Conservation (phyloP, 164 flowering plant genomes). For the Dillenia turbinata region DNA sequence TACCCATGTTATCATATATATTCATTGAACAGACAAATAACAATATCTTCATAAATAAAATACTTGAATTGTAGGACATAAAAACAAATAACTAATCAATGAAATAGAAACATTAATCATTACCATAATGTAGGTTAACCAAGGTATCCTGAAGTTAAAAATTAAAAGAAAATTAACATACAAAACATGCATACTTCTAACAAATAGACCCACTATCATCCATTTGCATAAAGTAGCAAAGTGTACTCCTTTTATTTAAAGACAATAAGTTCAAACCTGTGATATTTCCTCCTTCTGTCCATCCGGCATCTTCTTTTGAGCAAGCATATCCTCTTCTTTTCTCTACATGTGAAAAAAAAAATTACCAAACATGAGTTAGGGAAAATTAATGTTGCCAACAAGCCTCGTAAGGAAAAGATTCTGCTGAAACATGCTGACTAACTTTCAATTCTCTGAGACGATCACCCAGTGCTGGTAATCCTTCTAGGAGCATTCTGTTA, state of each 20-base stretch:
- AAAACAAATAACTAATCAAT: too few species aligned
- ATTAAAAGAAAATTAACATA: neutral
- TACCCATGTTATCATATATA: too few species aligned
- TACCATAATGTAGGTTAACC: too few species aligned
- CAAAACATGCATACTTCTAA: too few species aligned
- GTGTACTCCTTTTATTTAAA: neutral
- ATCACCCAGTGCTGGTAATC: slow-evolving; percentile 85
- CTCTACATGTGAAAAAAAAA: slow-evolving; percentile 27
- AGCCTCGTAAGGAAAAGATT: too few species aligned
- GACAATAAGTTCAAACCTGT: slow-evolving; percentile 50
- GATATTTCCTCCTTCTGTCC: slow-evolving; percentile 87
- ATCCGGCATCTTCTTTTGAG: slow-evolving; percentile 90
- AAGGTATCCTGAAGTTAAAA: slow-evolving; percentile 1
- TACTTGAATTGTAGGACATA: too few species aligned
- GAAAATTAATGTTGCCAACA: too few species aligned
- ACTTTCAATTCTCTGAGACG: slow-evolving; percentile 81
- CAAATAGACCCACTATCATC: neutral
- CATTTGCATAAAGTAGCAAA: neutral
- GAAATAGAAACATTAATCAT: too few species aligned
- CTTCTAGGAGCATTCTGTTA: slow-evolving; percentile 69
- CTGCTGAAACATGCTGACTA: neutral
- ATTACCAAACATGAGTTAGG: too few species aligned
- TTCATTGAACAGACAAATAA: too few species aligned
- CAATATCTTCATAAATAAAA: too few species aligned
- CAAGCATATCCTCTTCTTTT: slow-evolving; percentile 90